Evolutionary conservation across 2,329 filamentous ascomycete species (phyloP), one percentile per base, ranked within the genome.

Genomic region (Aspergillus hortae): DNA sequence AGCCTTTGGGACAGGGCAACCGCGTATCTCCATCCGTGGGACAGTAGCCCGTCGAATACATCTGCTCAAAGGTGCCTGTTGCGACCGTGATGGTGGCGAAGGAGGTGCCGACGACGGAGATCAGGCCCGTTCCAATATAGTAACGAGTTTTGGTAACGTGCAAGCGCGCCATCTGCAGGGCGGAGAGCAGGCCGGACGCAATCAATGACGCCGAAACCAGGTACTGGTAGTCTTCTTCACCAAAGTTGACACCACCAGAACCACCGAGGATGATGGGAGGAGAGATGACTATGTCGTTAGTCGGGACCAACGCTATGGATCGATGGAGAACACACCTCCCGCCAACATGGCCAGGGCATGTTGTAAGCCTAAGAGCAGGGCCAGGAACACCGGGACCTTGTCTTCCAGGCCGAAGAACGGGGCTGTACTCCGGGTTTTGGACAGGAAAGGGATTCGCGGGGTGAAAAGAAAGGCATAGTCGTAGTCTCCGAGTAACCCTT

Each of bases 391-490:
- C 0, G 86, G 86, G 68, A 89, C 85, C n/a, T 75, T 74, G 61
- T 87, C 85, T 55, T 89, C 75, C 3, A 89, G 79, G 6, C 84
- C 85, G 61, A 88, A 89, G 70, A 89, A 89, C 0, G 86, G 86
- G 2, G 83, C 80, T n/a, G 79, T 75, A 52, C 76, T 73, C 14
- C 74, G 75, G 7, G 74, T 63, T 67, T 81, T 83, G 65, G 81
- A 85, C 78, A 94, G 85, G 70, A 96, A 96, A 0, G 92, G 92
- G 19, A 96, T 72, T 60, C 89, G 91, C 1, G 81, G 89, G 19
- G 77, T 84, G 78, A 96, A 95, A 38, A 96, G 84, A 65, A 91
- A 94, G 33, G 70, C 88, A 80, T 96, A 96, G 78, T 96, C 88
- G 71, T 96, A 96, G 62, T 85, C 80, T 56, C 92, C 92, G 51